phyloP scores from a whole-genome alignment of 78 protist genomes.

The slime mould (Dictyostelium discoideum) region DNA sequence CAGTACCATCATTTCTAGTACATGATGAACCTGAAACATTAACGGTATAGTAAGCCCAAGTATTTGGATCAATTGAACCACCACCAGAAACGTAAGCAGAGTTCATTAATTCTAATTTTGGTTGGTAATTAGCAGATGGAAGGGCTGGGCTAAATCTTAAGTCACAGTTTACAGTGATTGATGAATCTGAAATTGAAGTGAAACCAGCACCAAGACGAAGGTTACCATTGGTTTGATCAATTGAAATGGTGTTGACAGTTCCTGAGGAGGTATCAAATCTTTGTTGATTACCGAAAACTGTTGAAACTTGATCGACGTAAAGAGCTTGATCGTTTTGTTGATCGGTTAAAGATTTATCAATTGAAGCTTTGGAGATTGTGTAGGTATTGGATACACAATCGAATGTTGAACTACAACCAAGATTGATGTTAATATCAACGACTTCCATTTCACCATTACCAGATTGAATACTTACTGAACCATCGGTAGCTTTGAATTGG shows the following conservation, averaged over 20 bases:
- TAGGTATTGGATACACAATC: not conserved
- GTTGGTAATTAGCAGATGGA: not conserved
- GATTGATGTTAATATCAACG: slow-evolving; percentile 60
- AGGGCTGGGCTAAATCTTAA: not conserved
- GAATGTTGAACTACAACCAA: not conserved
- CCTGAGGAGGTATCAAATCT: not conserved
- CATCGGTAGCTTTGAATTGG: not conserved
- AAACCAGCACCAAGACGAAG: not conserved
- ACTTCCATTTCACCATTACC: not conserved
- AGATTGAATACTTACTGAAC: not conserved
- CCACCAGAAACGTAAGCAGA: not conserved
- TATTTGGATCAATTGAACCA: slow-evolving; percentile 19
- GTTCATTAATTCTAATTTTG: slow-evolving; percentile 20
- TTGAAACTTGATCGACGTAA: not conserved
- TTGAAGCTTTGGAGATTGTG: not conserved
- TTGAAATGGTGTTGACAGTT: not conserved
- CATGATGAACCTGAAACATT: not conserved
- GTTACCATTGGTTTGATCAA: not conserved
- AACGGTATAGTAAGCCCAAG: slow-evolving; percentile 23
- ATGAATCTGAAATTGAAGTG: not conserved
- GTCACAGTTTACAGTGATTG: not conserved
- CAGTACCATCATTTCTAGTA: not conserved
- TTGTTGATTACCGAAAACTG: not conserved
- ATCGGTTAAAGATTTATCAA: not conserved
- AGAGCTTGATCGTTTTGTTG: not conserved